Conservation (phyloP, 768 basidiomycete genomes). For the Neoboletus magnificus region DNA sequence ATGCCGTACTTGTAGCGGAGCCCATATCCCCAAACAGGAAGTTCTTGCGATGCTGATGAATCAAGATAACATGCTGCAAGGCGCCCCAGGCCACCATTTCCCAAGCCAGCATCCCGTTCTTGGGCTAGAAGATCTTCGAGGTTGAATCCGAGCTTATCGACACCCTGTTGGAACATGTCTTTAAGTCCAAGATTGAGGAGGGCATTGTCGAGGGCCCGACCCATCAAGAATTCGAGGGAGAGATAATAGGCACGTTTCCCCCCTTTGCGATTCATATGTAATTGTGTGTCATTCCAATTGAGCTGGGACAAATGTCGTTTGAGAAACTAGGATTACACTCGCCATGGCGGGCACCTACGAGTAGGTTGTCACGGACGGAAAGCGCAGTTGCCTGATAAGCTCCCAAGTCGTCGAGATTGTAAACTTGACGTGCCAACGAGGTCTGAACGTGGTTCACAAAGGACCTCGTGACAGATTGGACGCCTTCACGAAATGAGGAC, state of each 20-base stretch:
- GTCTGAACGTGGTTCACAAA: conserved; percentile 85
- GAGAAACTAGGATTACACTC: neutral
- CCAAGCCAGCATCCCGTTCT: conserved; percentile 92
- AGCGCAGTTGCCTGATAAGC: conserved; percentile 92
- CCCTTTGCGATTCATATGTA: conserved; percentile 72
- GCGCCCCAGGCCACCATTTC: conserved; percentile 93
- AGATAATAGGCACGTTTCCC: conserved; percentile 95
- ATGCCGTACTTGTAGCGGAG: conserved; percentile 93
- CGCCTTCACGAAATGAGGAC: conserved; percentile 40
- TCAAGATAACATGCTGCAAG: conserved; percentile 98
- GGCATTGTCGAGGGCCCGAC: conserved; percentile 73
- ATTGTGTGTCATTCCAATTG: conserved; percentile 84
- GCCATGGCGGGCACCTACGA: conserved; percentile 44
- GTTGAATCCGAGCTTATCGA: conserved; percentile 81
- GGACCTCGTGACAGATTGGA: conserved; percentile 62
- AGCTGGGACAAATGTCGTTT: conserved; percentile 38
- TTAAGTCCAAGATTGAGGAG: conserved; percentile 89
- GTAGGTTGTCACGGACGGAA: conserved; percentile 82
- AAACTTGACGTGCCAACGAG: conserved; percentile 85
- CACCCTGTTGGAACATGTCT: conserved; percentile 62
- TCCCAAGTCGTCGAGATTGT: conserved; percentile 82
- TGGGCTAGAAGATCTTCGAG: conserved; percentile 83
- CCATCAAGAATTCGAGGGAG: conserved; percentile 91
- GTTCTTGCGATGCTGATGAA: conserved; percentile 83
- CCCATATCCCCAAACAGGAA: conserved; percentile 96